phyloP scores from a whole-genome alignment of 805 yeast species.

The Pichia paraexigua region DNA sequence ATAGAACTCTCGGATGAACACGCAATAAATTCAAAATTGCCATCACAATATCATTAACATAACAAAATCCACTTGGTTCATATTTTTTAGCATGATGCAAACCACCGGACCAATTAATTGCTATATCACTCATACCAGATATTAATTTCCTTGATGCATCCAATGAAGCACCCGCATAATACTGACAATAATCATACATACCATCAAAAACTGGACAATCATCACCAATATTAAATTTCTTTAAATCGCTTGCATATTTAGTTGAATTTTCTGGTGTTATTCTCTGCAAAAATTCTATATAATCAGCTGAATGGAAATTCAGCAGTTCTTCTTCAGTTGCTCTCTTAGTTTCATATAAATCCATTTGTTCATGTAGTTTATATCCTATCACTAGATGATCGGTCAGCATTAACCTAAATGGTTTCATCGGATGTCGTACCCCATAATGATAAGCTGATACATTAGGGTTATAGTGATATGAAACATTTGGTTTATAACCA shows the following conservation, averaged over 20 bases:
- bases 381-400: constrained; percentile 85
- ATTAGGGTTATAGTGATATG: constrained; percentile 81
- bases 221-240: constrained; percentile 84
- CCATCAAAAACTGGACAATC: constrained; percentile 97
- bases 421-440: constrained; percentile 96
- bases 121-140: constrained; percentile 84
- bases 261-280: constrained; percentile 69
- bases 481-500: constrained; percentile 51
- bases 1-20: constrained; percentile 86
- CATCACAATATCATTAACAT: constrained; percentile 87
- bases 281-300: constrained; percentile 63
- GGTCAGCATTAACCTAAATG: constrained; percentile 86
- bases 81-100: constrained; percentile 92
- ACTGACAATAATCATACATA: constrained; percentile 79
- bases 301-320: constrained; percentile 83
- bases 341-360: constrained; percentile 70
- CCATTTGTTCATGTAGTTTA: constrained; percentile 84
- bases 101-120: constrained; percentile 96
- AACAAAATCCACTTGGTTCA: constrained; percentile 94
- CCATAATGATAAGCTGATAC: constrained; percentile 85
- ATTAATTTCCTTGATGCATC: constrained; percentile 86
- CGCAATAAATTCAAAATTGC: constrained; percentile 78
- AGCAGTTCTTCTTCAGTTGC: constrained; percentile 77
- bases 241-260: constrained; percentile 47
- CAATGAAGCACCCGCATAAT: constrained; percentile 89